Base-by-base conservation (phyloP, 1,139 yeast genomes). In the Taphrina populina region DNA sequence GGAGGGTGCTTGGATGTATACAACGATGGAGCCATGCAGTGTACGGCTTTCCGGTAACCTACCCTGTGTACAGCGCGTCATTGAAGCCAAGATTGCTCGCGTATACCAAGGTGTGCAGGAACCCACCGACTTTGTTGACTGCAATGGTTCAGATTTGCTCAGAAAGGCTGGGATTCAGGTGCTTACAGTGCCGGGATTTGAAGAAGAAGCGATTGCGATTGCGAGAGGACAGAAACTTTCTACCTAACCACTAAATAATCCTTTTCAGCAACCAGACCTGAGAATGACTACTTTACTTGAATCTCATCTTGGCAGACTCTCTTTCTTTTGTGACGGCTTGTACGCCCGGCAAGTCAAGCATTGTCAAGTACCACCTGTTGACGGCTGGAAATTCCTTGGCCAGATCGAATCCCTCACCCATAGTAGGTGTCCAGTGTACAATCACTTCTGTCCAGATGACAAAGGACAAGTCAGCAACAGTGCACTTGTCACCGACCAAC, bases 11-110 rank as follows among this genome's bases (percentile, higher is more conserved):
- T 88, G 84, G 40, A 71, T 92, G 10, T 94, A 87, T 69, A 92
- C 98, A 0, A 87, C 97, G 0, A 94, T 94, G 98, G 99, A 94
- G 65, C 99, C 99, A 0, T 94, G 99, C 67, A 83, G 95, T 1
- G 78, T 79, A 58, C 74, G 99, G 57, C 73, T 92, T 36, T 88
- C 96, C 68, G 98, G 98, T 0, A 90, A 90, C 64, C 67, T 76
- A 54, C 96, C 98, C 0, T 92, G 99, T 70, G 82, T 81, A 1
- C 90, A 88, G 61, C 76, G 97, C 37, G 82, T 92, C 7, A 65
- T 88, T 41, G 73, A 70, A 1, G 64, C 69, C n/a, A 72, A 74
- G 1, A 83, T 92, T 59, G 76, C 75, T 30, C 79, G 92, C 0
- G 90, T 90, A 35, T 88, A 85, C 70, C 96, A 92, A 4, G 98